phyloP scores from a whole-genome alignment of 306 rosid genomes.

The Oemleria cerasiformis region DNA sequence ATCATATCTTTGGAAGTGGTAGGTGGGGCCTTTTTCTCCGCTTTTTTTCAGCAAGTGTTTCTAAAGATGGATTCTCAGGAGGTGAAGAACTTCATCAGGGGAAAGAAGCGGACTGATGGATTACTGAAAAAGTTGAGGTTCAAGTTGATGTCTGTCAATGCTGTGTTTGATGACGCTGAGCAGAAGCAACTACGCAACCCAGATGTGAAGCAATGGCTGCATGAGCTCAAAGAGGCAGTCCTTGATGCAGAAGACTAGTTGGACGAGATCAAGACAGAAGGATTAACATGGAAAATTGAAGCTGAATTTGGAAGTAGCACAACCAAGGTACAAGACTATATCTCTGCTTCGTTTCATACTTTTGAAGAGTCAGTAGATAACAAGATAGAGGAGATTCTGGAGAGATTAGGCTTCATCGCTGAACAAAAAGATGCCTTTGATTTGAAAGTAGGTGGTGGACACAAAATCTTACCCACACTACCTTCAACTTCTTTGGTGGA shows the following conservation, averaged over 20 bases:
- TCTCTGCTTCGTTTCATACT: not conserved
- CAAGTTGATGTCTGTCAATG: not conserved
- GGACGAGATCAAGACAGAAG: slow-evolving; percentile 28
- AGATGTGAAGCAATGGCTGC: slow-evolving; percentile 13
- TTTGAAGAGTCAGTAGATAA: not conserved
- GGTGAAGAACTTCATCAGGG: not conserved
- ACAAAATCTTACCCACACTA: not conserved
- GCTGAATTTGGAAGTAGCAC: not conserved
- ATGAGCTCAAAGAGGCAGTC: not conserved
- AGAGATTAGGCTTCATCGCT: not conserved
- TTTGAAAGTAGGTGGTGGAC: not conserved
- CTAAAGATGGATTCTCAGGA: not conserved
- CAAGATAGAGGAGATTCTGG: not conserved
- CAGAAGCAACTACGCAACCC: slow-evolving; percentile 13
- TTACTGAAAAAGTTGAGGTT: not conserved
- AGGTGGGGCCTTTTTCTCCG: not conserved
- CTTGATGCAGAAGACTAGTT: slow-evolving; percentile 17
- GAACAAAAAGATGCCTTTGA: not conserved
- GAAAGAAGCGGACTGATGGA: not conserved
- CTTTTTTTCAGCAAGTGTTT: not conserved
- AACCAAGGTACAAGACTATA: not conserved
- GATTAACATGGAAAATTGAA: not conserved
- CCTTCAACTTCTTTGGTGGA: not conserved
- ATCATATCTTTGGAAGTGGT: not conserved
- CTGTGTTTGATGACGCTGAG: slow-evolving; percentile 29